These are phyloP conservation scores for Crucihimalaya himalaica DNA, from an alignment of 345 rosid genomes.

Conservation along the genomic window DNA sequence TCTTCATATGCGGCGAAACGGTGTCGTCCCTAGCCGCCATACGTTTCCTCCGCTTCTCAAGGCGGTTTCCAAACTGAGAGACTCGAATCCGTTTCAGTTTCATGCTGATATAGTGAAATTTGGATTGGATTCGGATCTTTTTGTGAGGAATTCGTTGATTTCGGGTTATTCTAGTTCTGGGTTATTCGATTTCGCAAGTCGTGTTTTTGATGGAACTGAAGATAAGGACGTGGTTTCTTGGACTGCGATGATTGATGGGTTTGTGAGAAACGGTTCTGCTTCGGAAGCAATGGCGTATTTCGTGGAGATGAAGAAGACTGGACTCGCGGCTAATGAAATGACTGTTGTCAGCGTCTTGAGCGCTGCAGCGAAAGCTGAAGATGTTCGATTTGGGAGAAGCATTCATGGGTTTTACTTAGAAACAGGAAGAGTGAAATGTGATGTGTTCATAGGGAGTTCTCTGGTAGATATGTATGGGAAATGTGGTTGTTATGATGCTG, in stretches of 20 bases:
- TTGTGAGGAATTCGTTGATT: constrained; percentile 59
- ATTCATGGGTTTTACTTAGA: constrained; percentile 42
- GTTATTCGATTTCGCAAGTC: constrained; percentile 39
- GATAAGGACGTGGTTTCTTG: constrained; percentile 68
- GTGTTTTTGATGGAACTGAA: constrained; percentile 54
- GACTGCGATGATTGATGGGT: constrained; percentile 74
- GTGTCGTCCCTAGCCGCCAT: constrained; percentile 3
- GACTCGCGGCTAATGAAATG: constrained; percentile 55
- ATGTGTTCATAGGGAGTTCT: constrained; percentile 66
- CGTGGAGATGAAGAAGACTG: constrained; percentile 47
- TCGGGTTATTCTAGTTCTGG: constrained; percentile 43
- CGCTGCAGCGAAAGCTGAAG: constrained; percentile 42
- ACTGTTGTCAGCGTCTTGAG: constrained; percentile 63
- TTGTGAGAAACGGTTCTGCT: constrained; percentile 46
- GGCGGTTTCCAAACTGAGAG: neutral
- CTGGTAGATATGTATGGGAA: constrained; percentile 61
- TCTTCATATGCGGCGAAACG: neutral
- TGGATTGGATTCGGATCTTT: constrained; percentile 48
- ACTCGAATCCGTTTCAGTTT: constrained; percentile 7
- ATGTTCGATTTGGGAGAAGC: constrained; percentile 39
- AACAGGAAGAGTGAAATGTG: constrained; percentile 45
- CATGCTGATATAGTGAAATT: constrained; percentile 45
- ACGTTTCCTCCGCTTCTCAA: constrained; percentile 23
- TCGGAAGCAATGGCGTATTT: constrained; percentile 52
- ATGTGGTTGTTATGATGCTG: constrained; percentile 51